phyloP scores from a whole-genome alignment of 306 rosid genomes.

The Cicer pinnatifidum region DNA sequence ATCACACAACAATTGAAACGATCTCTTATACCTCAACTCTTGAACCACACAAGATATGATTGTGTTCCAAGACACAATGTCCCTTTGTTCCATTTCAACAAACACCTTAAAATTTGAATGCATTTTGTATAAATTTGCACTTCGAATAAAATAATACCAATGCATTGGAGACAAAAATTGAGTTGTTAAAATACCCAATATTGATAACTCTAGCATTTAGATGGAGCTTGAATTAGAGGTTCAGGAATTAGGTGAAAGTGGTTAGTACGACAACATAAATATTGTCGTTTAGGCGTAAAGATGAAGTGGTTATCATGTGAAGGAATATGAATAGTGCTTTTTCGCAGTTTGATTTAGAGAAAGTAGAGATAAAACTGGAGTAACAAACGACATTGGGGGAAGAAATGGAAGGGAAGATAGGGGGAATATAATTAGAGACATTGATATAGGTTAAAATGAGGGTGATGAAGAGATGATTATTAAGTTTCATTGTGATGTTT shows the following conservation, averaged over 20 bases:
- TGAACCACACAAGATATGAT: constrained; percentile 57
- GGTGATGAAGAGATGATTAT: constrained; percentile 53
- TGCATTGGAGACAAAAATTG: constrained; percentile 67
- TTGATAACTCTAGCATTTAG: constrained; percentile 67
- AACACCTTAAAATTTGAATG: constrained; percentile 58
- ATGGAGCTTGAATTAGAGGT: constrained; percentile 60
- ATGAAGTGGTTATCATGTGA: constrained; percentile 54
- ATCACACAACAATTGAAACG: constrained; percentile 57
- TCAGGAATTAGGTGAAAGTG: constrained; percentile 55
- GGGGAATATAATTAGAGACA: constrained; percentile 55
- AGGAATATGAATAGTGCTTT: constrained; percentile 68
- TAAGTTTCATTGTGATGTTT: constrained; percentile 46
- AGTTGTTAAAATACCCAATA: constrained; percentile 51
- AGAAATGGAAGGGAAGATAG: constrained; percentile 55
- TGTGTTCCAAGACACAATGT: constrained; percentile 75
- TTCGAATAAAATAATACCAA: constrained; percentile 65
- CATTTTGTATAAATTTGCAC: constrained; percentile 50
- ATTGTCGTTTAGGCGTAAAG: constrained; percentile 66
- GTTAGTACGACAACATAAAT: constrained; percentile 78
- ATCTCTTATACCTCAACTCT: constrained; percentile 50
- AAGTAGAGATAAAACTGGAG: constrained; percentile 67
- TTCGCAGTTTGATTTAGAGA: constrained; percentile 66
- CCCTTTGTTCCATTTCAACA: constrained; percentile 58
- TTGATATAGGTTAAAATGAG: constrained; percentile 64
- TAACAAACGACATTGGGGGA: constrained; percentile 65